phyloP scores from a whole-genome alignment of 1,139 yeast species.

The Suhomyces taliae region DNA sequence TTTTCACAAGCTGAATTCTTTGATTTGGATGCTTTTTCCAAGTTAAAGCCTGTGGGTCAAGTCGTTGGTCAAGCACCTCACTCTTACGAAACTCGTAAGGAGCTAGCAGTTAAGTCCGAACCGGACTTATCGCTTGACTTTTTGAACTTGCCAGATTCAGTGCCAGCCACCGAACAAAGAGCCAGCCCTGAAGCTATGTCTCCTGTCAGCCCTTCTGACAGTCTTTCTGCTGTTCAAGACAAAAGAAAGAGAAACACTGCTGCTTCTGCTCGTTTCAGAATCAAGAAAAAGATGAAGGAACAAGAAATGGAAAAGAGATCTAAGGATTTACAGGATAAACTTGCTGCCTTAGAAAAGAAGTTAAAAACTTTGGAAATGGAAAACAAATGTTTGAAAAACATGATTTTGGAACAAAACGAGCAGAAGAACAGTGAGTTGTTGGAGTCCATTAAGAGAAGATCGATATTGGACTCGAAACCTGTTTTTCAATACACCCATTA shows the following conservation, averaged over 20 bases:
- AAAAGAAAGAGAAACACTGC: constrained; percentile 77
- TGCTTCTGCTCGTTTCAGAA: constrained; percentile 77
- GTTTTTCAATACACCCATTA: constrained; percentile 33
- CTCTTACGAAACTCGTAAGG: constrained; percentile 1
- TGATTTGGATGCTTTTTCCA: constrained; percentile 45
- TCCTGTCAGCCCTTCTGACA: constrained; percentile 11
- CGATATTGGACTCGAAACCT: constrained; percentile 33
- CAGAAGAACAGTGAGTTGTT: constrained; percentile 40
- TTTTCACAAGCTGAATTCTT: constrained; percentile 49
- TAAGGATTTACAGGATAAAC: constrained; percentile 42
- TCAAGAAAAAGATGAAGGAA: constrained; percentile 79
- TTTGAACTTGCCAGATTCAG: constrained; percentile 8
- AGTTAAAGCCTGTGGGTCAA: constrained; percentile 19
- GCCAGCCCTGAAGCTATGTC: constrained; percentile 3
- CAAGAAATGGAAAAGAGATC: constrained; percentile 67
- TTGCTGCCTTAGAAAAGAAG: constrained; percentile 41
- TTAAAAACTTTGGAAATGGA: constrained; percentile 69
- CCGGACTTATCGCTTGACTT: constrained; percentile 12
- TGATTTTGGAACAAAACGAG: constrained; percentile 50
- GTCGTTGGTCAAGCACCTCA: constrained; percentile 10
- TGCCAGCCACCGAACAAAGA: background rate
- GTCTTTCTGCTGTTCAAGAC: constrained; percentile 27
- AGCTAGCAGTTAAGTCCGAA: constrained; percentile 10
- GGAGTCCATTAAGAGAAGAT: constrained; percentile 43
- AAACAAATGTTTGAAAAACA: constrained; percentile 61